Base-by-base conservation (phyloP, 2,329 filamentous ascomycete species). In the Aspergillus neoniger region DNA sequence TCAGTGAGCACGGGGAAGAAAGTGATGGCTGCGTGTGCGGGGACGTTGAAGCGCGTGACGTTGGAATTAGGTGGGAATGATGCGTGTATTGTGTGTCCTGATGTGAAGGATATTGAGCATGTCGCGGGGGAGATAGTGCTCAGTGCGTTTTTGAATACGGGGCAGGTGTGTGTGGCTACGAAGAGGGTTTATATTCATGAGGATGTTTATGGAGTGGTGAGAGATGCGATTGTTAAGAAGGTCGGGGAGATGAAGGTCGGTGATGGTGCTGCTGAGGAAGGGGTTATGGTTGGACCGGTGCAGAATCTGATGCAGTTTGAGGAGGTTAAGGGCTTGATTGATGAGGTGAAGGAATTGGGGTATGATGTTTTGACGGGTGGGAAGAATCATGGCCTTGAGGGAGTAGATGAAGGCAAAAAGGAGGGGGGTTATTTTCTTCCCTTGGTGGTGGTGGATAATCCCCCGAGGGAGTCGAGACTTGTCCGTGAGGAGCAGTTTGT, bases 11-110 rank as follows among this genome's bases (percentile, higher is more conserved):
- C 72, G 2, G 63, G 61, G 3, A 65, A 62, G 36, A 55, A 39
- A 12, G 41, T 65, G 12, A 55, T 62, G 7, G 65, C 66, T 41
- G 63, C 69, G 39, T 72, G 68, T 41, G 64, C 67, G 10, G 60
- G 61, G 2, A 73, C 61, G 4, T 52, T 81, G n/a, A 81, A 80
- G 63, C 74, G 75, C 23, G 66, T 79, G 9, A 75, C 71, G 10
- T 63, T 80, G 30, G 79, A 81, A 58, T 70, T 80, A 12, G 77
- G 77, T 1, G 77, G 77, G 2, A 80, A 80, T 58, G 70, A 67
- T 8, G 71, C 76, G 0, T 72, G 73, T 15, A 70, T 58, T 30
- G 28, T 58, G 2, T 58, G 28, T 23, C 21, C 21, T 15, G 56
- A 53, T n/a, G 48, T 53, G 23, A 23, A 6, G 8, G 49, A 58